Conservation (phyloP, 2,329 filamentous ascomycete genomes). For the Ophiocordyceps australis region DNA sequence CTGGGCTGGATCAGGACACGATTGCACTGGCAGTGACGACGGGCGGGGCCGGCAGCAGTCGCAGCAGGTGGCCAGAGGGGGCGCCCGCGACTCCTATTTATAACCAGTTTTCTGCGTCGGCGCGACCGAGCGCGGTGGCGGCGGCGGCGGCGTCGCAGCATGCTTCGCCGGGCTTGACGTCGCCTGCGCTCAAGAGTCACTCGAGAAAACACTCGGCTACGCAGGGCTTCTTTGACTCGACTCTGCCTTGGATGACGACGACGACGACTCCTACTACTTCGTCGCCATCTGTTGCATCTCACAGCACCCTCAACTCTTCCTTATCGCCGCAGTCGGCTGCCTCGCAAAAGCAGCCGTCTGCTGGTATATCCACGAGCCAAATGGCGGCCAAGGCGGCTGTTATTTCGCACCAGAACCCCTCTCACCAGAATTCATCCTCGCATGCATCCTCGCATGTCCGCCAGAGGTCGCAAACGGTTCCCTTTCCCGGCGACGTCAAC, state of each 20-base stretch:
- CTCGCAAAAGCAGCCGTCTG: background rate
- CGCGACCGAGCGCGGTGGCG: slow-evolving; percentile 21
- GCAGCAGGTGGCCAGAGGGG: slow-evolving; percentile 14
- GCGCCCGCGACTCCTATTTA: slow-evolving; percentile 26
- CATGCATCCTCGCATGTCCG: too few relatives aligned
- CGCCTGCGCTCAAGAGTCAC: slow-evolving; percentile 22
- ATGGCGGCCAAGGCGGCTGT: slow-evolving; percentile 67
- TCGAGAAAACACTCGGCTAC: slow-evolving; percentile 51
- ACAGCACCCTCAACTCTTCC: slow-evolving; percentile 17
- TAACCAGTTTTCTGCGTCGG: slow-evolving; percentile 19
- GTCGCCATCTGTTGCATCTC: slow-evolving; percentile 12
- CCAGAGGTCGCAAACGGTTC: slow-evolving; percentile 59
- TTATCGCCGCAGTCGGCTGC: slow-evolving; percentile 10
- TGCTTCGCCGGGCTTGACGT: slow-evolving; percentile 21
- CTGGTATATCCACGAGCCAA: slow-evolving; percentile 43
- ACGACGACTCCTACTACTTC: slow-evolving; percentile 34
- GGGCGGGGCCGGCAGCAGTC: too few relatives aligned
- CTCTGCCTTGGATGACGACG: slow-evolving; percentile 41
- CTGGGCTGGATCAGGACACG: slow-evolving; percentile 11
- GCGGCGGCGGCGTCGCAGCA: slow-evolving; percentile 27
- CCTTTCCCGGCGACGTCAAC: slow-evolving; percentile 30
- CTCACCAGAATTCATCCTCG: too few relatives aligned
- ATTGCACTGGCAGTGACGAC: too few relatives aligned
- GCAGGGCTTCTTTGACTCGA: slow-evolving; percentile 61
- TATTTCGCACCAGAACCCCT: slow-evolving; percentile 38